Percentiles rank a stretch among this genome's conserved stretches.
Conservation (phyloP, 129 eudicot genomes). For the Erigeron canadensis region DNA sequence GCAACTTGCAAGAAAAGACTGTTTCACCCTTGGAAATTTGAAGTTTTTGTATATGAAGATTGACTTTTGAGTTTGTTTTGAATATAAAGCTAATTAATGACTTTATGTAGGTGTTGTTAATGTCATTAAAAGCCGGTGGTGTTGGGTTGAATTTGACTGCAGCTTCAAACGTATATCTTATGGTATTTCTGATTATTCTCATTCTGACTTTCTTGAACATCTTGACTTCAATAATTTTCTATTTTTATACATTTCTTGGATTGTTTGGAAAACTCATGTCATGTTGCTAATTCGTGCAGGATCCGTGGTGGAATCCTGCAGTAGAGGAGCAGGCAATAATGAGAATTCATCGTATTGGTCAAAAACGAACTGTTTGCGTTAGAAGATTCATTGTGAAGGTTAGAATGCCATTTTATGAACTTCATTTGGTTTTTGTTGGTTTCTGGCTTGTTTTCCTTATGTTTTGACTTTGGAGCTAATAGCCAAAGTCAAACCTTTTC, state of each 20-base stretch:
- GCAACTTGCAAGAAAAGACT: background rate
- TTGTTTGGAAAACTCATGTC: slow-evolving; percentile 7
- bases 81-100: slow-evolving; percentile 16
- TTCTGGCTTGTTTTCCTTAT: too few relatives aligned
- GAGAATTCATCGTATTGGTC: slow-evolving; percentile 93
- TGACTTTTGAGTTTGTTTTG: slow-evolving; percentile 12
- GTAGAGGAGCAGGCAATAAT: slow-evolving; percentile 94
- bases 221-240: background rate
- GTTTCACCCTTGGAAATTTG: slow-evolving; percentile 9
- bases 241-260: background rate
- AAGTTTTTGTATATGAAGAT: background rate
- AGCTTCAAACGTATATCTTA: slow-evolving; percentile 83
- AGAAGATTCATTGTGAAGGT: slow-evolving; percentile 92
- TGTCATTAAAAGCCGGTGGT: slow-evolving; percentile 90
- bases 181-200: slow-evolving; percentile 62
- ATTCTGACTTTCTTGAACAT: slow-evolving; percentile 11
- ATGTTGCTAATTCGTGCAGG: slow-evolving; percentile 39
- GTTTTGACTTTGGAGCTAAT: slow-evolving; percentile 15
- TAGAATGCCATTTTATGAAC: background rate
- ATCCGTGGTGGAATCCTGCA: slow-evolving; percentile 99
- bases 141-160: slow-evolving; percentile 89
- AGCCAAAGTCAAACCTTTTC: slow-evolving; percentile 23
- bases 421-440: background rate
- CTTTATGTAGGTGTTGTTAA: slow-evolving; percentile 54
- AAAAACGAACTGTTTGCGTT: slow-evolving; percentile 75